Evolutionary conservation across 164 flowering plant species (phyloP).

Genomic region (Nymphaea thermarum): DNA sequence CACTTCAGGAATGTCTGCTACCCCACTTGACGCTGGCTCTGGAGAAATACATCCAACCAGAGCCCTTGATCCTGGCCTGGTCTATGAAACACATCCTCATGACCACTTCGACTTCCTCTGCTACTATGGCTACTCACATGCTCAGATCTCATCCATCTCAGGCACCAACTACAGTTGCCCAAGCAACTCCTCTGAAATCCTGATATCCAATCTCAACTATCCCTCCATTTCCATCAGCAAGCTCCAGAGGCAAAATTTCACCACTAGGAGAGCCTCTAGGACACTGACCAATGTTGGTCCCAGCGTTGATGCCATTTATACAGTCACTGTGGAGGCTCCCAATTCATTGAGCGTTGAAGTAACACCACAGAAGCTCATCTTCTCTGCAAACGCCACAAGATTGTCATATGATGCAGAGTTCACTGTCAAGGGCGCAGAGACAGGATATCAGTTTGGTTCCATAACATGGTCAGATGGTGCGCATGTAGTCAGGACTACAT

Average conservation of each 20-base stretch:
- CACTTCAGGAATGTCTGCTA: slow-evolving; percentile 31
- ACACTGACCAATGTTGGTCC: slow-evolving; percentile 55
- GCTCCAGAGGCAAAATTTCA: slow-evolving; percentile 12
- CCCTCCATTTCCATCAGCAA: slow-evolving; percentile 63
- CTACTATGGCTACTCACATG: slow-evolving; percentile 40
- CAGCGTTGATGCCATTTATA: slow-evolving; percentile 30
- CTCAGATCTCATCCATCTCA: slow-evolving; percentile 32
- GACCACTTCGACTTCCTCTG: slow-evolving; percentile 63
- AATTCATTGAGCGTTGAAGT: slow-evolving; percentile 35
- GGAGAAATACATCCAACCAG: slow-evolving; percentile 61
- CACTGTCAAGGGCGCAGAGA: slow-evolving; percentile 23
- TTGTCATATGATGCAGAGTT: slow-evolving; percentile 39
- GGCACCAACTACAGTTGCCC: slow-evolving; percentile 51
- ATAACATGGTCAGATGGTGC: slow-evolving; percentile 50
- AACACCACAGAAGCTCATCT: slow-evolving; percentile 34
- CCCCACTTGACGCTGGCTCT: slow-evolving; percentile 55
- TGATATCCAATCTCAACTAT: slow-evolving; percentile 58
- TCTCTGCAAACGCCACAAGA: slow-evolving; percentile 13
- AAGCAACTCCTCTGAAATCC: slow-evolving; percentile 19
- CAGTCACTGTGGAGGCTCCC: slow-evolving; percentile 28
- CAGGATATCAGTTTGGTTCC: slow-evolving; percentile 54
- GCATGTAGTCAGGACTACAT: slow-evolving; percentile 46
- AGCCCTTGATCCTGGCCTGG: slow-evolving; percentile 72
- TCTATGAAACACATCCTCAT: slow-evolving; percentile 41
- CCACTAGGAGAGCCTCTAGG: slow-evolving; percentile 20